phyloP scores from a whole-genome alignment of 2,329 filamentous ascomycete genomes.

The Ascosphaera pollenicola region DNA sequence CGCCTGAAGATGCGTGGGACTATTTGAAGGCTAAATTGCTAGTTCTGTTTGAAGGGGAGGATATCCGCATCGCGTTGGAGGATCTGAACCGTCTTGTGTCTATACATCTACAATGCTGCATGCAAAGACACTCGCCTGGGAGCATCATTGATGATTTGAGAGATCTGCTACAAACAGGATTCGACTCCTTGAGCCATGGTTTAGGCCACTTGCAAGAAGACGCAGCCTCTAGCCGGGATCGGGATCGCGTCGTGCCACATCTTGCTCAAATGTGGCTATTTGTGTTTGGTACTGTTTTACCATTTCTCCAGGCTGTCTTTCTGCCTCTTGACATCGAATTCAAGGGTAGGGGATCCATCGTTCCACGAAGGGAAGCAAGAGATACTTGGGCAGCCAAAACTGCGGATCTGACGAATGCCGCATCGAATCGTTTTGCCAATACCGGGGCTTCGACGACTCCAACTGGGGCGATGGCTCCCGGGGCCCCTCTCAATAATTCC shows the following conservation, averaged over 20 bases:
- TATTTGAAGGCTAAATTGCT: conserved; percentile 40
- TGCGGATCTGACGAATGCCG: conserved; percentile 2
- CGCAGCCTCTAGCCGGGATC: conserved; percentile 1
- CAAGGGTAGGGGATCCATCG: conserved; percentile 56
- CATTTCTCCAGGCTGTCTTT: conserved; percentile 90
- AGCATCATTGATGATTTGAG: conserved; percentile 40
- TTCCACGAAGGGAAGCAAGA: conserved; percentile 54
- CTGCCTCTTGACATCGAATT: conserved; percentile 86
- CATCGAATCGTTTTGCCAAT: conserved; percentile 11
- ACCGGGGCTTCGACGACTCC: neutral
- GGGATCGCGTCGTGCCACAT: conserved; percentile 67
- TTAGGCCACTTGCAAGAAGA: conserved; percentile 53
- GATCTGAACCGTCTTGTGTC: conserved; percentile 42
- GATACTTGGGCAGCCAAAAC: conserved; percentile 69
- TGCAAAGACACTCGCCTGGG: conserved; percentile 35
- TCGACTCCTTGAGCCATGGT: conserved; percentile 65
- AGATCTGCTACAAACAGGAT: conserved; percentile 47
- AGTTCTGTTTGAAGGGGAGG: conserved; percentile 42
- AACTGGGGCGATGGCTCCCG: conserved; percentile 10
- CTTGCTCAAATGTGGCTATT: conserved; percentile 89
- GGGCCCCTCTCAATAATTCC: conserved; percentile 2
- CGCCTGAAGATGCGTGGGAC: conserved; percentile 43
- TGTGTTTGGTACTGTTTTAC: conserved; percentile 73
- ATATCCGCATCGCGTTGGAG: conserved; percentile 40
- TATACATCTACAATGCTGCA: conserved; percentile 39